These are phyloP conservation scores for Myriosclerotinia curreyana DNA, from an alignment of 2,329 filamentous ascomycete species.

Conservation along the genomic window DNA sequence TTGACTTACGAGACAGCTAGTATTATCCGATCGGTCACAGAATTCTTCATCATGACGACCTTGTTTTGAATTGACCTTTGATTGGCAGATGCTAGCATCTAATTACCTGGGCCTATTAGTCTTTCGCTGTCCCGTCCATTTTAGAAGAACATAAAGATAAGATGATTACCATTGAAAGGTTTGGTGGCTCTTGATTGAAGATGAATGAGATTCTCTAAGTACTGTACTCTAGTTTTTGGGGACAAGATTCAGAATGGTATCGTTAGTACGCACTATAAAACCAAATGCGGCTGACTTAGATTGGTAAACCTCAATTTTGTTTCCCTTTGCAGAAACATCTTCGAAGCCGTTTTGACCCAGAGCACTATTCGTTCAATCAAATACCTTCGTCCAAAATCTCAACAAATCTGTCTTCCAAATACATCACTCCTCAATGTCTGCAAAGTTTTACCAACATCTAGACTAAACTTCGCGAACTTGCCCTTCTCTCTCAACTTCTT, in stretches of 20 bases:
- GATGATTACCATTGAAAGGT: background rate
- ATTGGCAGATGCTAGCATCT: background rate
- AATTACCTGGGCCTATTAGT: background rate
- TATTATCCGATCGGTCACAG: no score
- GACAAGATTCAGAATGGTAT: background rate
- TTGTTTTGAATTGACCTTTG: background rate
- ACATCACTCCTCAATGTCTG: background rate
- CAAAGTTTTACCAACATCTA: background rate
- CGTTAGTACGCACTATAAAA: background rate
- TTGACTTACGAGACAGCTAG: background rate
- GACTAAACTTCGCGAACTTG: conserved; percentile 6
- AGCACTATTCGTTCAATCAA: background rate
- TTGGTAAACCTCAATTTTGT: background rate
- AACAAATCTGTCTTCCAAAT: background rate
- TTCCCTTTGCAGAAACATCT: no score
- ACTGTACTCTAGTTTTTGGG: no score
- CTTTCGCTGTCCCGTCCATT: background rate
- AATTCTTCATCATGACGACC: background rate
- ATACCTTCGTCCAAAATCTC: background rate
- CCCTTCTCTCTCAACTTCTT: conserved; percentile 37
- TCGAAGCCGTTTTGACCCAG: background rate
- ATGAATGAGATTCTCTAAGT: background rate
- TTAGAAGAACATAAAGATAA: background rate
- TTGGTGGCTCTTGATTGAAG: background rate
- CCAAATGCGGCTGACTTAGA: background rate